Evolutionary conservation across 2,329 filamentous ascomycete genomes (phyloP).

Genomic region (Microdochium paspali): DNA sequence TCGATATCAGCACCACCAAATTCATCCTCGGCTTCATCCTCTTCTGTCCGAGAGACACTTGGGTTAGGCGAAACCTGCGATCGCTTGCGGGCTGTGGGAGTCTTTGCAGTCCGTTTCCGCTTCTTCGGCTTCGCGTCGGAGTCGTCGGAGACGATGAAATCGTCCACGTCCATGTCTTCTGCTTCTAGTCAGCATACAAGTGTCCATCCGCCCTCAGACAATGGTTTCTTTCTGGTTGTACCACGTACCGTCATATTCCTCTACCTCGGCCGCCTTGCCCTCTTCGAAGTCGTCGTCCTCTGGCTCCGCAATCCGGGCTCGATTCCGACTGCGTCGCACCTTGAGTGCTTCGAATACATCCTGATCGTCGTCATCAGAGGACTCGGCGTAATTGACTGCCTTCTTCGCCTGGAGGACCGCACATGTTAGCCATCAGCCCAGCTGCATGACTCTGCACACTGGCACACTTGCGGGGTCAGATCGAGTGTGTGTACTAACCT

Average conservation of each 20-base stretch:
- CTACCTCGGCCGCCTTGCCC: slow-evolving; percentile 47
- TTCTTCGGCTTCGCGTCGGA: slow-evolving; percentile 70
- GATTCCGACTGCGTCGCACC: slow-evolving; percentile 40
- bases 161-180: slow-evolving; percentile 74
- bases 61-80: slow-evolving; percentile 38
- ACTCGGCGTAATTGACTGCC: slow-evolving; percentile 73
- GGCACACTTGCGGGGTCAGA: not conserved
- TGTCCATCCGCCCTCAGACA: not conserved
- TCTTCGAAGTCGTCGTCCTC: slow-evolving; percentile 61
- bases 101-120: slow-evolving; percentile 57
- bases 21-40: slow-evolving; percentile 30
- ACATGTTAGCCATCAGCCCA: not conserved
- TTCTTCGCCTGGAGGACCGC: slow-evolving; percentile 34
- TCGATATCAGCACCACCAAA: slow-evolving; percentile 34
- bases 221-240: too few relatives aligned
- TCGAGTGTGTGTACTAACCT: slow-evolving; percentile 45
- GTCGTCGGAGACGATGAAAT: slow-evolving; percentile 83
- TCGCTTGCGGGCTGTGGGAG: slow-evolving; percentile 50
- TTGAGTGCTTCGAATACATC: slow-evolving; percentile 49
- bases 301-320: slow-evolving; percentile 55
- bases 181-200: not conserved
- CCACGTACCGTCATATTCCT: slow-evolving; percentile 54
- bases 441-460: too few relatives aligned
- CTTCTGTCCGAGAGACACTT: slow-evolving; percentile 15
- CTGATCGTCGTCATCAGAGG: slow-evolving; percentile 71